Evolutionary conservation across 768 basidiomycete genomes (phyloP).

Genomic region (Leccinum longicurvipes): DNA sequence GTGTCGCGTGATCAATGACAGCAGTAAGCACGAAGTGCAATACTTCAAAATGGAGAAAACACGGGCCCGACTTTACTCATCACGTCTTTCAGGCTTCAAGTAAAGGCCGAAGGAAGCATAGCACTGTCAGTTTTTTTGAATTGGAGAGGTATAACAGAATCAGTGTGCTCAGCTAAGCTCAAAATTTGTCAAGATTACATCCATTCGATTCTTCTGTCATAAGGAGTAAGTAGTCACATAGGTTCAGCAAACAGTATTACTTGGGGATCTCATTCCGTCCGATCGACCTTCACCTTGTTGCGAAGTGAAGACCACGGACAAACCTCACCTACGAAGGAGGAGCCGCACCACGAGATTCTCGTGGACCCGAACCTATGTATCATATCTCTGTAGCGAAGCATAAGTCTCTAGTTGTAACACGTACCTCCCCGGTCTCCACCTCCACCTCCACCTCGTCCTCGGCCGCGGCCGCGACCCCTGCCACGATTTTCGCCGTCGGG

Average conservation of each 20-base stretch:
- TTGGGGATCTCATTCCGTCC: not conserved
- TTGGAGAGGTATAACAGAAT: not conserved
- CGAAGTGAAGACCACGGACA: not conserved
- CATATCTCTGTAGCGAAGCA: not conserved
- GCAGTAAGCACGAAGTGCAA: constrained; percentile 10
- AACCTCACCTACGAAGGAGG: constrained; percentile 16
- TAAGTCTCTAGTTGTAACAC: constrained; percentile 8
- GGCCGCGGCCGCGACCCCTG: constrained; percentile 43
- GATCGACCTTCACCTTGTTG: not conserved
- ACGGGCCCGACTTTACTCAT: not conserved
- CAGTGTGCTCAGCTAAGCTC: not conserved
- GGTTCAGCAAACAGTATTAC: constrained; percentile 3
- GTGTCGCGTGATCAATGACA: constrained; percentile 23
- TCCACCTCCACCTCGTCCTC: constrained; percentile 40
- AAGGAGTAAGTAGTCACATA: constrained; percentile 2
- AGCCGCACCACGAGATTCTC: constrained; percentile 18
- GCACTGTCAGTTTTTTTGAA: not conserved
- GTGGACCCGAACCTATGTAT: constrained; percentile 19
- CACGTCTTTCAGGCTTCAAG: not conserved
- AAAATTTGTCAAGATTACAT: not conserved
- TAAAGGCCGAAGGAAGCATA: not conserved
- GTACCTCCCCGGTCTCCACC: constrained; percentile 41
- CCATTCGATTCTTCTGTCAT: not conserved
- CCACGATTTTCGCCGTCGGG: constrained; percentile 40
- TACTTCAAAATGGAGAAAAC: not conserved